Base-by-base conservation (phyloP, 2,329 filamentous ascomycete genomes). In the Orbilia quercus region DNA sequence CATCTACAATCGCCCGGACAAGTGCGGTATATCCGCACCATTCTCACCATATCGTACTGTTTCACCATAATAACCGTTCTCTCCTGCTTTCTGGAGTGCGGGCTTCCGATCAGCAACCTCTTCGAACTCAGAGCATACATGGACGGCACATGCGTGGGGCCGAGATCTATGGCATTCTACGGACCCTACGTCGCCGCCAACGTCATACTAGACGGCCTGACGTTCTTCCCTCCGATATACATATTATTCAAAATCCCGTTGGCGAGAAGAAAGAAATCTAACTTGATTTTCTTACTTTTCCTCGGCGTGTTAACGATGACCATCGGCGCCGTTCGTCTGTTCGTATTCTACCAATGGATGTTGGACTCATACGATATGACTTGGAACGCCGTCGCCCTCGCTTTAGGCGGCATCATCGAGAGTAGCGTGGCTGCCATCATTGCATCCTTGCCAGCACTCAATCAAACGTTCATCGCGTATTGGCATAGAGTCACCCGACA, bases 361-460 rank as follows among this genome's bases (percentile, higher is more conserved):
- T n/a, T 71, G 28, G 42, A 71, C 38, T 51, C 40, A n/a, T 71
- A 60, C 50, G 66, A 71, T 22, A 48, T 71, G 5, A 63, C 57
- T 1, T 58, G 66, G 66, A 60, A 71, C 42, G 58, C 48, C 7
- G 23, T 55, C 18, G 40, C 57, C 1, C 25, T 71, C 20, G 66
- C 53, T 1, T 22, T 71, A 22, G 45, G 58, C 25, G 58, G 66
- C 16, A 71, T 71, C 14, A 55, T 71, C 6, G 66, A 71, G 25
- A 42, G 47, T 25, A 63, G 57, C 50, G 23, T 71, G n/a, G 66
- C 66, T 14, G 40, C 28, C 20, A 71, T 60, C 9, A 64, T 71
- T 22, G 66, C 66, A 16, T 71, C 34, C 40, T 40, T 71, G 3
- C 66, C 66, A 12, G 66, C 66, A 5, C 51, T 71, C 31, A 71